phyloP scores from a whole-genome alignment of 225 moss, liverwort and hornwort species.

The Asterella californica region DNA sequence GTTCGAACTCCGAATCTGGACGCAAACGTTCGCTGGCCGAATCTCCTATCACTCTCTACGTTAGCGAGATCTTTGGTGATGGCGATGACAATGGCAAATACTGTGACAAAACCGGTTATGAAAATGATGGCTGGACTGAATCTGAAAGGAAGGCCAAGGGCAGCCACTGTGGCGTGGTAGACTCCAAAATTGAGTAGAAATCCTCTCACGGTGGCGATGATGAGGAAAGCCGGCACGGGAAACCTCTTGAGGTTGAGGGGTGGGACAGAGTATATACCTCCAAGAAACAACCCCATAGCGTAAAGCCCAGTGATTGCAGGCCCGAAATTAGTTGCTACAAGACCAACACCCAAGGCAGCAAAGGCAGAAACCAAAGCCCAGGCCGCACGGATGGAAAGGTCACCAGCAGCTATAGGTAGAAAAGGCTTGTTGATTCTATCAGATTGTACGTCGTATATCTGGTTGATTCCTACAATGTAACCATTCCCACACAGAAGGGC shows the following conservation, averaged over 20 bases:
- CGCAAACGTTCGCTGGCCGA: constrained; percentile 68
- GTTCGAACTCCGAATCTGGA: constrained; percentile 70
- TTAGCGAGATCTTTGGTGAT: constrained; percentile 87
- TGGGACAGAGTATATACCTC: constrained; percentile 78
- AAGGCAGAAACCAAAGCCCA: constrained; percentile 64
- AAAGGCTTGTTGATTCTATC: constrained; percentile 93
- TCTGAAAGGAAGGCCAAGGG: constrained; percentile 55
- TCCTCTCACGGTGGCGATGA: constrained; percentile 82
- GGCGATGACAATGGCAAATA: constrained; percentile 84
- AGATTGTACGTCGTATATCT: constrained; percentile 82
- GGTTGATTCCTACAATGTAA: constrained; percentile 89
- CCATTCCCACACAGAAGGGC: constrained; percentile 87
- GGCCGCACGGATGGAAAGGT: constrained; percentile 65
- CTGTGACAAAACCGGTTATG: constrained; percentile 78
- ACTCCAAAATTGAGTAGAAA: constrained; percentile 89
- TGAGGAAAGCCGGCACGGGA: constrained; percentile 74
- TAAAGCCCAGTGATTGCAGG: constrained; percentile 65
- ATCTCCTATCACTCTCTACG: constrained; percentile 74
- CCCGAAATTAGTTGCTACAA: constrained; percentile 72
- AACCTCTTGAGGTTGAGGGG: constrained; percentile 73
- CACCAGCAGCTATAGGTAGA: constrained; percentile 80
- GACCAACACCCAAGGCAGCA: constrained; percentile 52
- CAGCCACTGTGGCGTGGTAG: constrained; percentile 84
- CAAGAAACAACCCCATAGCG: constrained; percentile 58
- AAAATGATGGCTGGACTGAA: constrained; percentile 88